Evolutionary conservation across 371 early-diverging fungal species (phyloP), one percentile per base, ranked within the genome.

Genomic region (Zychaea mexicana): DNA sequence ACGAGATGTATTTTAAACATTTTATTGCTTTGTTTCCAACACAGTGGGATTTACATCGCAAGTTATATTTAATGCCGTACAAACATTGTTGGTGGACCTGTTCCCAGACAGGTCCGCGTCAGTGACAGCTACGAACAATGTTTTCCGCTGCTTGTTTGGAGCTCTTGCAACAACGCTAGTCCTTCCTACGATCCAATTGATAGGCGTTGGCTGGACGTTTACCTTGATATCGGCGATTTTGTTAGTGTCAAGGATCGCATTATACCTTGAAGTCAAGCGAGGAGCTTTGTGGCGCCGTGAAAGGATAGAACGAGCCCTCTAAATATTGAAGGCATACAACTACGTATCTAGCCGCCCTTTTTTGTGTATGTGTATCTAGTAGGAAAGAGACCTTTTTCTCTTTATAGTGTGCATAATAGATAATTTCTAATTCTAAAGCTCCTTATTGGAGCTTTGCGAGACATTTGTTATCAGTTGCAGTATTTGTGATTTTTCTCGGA

Each of bases 171-270:
- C 74, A 0, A 55, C 68, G n/a, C 15, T 58, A 0, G 67, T 78
- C 15, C 49, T 72, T n/a, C 82, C 79, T 9, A 68, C 61, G 0
- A 63, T 77, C 19, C 26, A 65, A 12, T 26, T 8, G 0, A 38
- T 82, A 3, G 79, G 78, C 8, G 65, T 66, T 3, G 82, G 79
- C 0, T 82, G 79, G 79, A 62, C 62, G 19, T 81, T 73, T 57
- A 76, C 75, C 0, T 39, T 67, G 3, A 30, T 71, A 2, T 72
- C 81, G 2, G 33, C 59, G 10, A 42, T 74, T 49, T 55, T 81
- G 8, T 61, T 81, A 17, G 31, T 71, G 2, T 72, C 76, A 2
- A 71, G 76, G 12, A 21, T 68, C 15, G 58, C 64, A 9, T 55
- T 81, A 19, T 15, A 69, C 1, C 39, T 74, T 13, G 67, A 69